These are phyloP conservation scores for Pseudodiploospora longispora DNA, from an alignment of 2,329 filamentous ascomycete species.

Conservation along the genomic window DNA sequence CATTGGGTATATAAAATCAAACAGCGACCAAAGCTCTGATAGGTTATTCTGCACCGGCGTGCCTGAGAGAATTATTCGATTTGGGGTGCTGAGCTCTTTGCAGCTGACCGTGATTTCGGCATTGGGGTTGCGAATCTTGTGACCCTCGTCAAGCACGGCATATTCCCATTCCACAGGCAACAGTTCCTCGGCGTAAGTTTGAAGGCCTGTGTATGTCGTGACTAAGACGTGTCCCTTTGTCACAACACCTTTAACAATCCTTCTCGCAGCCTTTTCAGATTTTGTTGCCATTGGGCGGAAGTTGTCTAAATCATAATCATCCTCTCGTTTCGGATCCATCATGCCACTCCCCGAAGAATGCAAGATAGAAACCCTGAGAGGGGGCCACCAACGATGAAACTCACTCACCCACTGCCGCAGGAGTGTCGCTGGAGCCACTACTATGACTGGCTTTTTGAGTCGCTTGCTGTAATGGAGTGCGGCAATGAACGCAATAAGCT, in stretches of 20 bases:
- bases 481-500: slow-evolving; percentile 69
- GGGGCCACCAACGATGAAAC: slow-evolving; percentile 99
- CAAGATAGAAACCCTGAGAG: slow-evolving; percentile 88
- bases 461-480: slow-evolving; percentile 87
- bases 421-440: slow-evolving; percentile 90
- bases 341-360: slow-evolving; percentile 96
- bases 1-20: slow-evolving; percentile 98
- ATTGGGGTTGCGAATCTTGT: slow-evolving; percentile 96
- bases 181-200: slow-evolving; percentile 78
- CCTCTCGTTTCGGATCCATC: slow-evolving; percentile 66
- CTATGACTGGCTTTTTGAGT: slow-evolving; percentile 74
- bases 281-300: slow-evolving; percentile 25
- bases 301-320: slow-evolving; percentile 42
- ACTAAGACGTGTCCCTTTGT: slow-evolving; percentile 86
- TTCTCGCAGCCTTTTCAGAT: slow-evolving; percentile 55
- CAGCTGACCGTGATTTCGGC: slow-evolving; percentile 90
- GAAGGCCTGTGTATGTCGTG: slow-evolving; percentile 92
- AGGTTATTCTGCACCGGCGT: slow-evolving; percentile 98
- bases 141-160: slow-evolving; percentile 90
- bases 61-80: slow-evolving; percentile 87
- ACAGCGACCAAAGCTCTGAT: slow-evolving; percentile 90
- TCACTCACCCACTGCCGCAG: slow-evolving; percentile 98
- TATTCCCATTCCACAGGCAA: slow-evolving; percentile 86
- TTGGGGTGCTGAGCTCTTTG: slow-evolving; percentile 85
- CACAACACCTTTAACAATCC: slow-evolving; percentile 74